These are phyloP conservation scores for Escovopsis weberi DNA, from an alignment of 2,329 filamentous ascomycete genomes.

Conservation along the genomic window DNA sequence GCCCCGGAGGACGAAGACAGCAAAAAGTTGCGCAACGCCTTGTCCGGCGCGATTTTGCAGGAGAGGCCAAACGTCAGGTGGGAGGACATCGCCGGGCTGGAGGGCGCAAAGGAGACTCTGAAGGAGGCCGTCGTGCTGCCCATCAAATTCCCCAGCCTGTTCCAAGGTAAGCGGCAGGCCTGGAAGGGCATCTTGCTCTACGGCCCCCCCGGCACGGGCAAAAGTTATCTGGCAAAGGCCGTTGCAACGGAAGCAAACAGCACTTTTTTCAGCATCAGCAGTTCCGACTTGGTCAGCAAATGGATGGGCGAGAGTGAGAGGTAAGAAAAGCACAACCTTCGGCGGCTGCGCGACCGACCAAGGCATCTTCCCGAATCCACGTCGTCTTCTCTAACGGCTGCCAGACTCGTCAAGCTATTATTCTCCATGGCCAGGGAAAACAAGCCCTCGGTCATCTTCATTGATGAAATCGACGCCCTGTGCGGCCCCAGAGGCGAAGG, in stretches of 20 bases:
- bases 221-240: conserved; percentile 93
- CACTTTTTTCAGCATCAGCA: conserved; percentile 97
- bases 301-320: conserved; percentile 99
- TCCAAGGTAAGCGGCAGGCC: conserved; percentile 88
- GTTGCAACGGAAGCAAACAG: conserved; percentile 97
- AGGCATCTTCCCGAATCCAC: not conserved
- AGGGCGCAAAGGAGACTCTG: conserved; percentile 86
- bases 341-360: too few species aligned
- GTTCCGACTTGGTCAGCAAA: conserved; percentile 92
- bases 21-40: conserved; percentile 85
- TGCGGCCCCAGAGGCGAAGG: conserved; percentile 88
- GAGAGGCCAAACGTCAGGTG: conserved; percentile 95
- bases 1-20: conserved; percentile 72
- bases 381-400: conserved; percentile 9
- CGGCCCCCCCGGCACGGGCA: conserved; percentile 90
- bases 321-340: conserved; percentile 28
- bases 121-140: conserved; percentile 97
- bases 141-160: conserved; percentile 95
- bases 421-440: conserved; percentile 98
- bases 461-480: conserved; percentile 93
- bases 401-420: conserved; percentile 81
- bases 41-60: conserved; percentile 82
- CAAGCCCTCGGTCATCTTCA: conserved; percentile 96
- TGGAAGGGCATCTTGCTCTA: conserved; percentile 98
- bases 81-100: conserved; percentile 94